A percentile compares a stretch with the other conserved stretches of the same genome.
Conservation (phyloP, 805 yeast genomes). For the Saturnispora dispora region DNA sequence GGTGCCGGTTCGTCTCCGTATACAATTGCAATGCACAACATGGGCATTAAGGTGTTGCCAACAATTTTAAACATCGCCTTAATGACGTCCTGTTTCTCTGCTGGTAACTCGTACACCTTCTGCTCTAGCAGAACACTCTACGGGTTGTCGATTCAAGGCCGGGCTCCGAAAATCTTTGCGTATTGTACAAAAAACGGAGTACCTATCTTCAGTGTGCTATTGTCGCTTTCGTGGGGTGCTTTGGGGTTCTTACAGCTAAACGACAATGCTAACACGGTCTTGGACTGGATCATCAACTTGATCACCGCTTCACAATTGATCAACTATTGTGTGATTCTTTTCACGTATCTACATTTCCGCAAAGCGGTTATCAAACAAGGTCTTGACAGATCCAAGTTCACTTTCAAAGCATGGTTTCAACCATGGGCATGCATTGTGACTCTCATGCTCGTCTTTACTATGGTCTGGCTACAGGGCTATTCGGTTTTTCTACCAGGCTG, state of each 20-base stretch:
- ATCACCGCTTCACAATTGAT: constrained; percentile 62
- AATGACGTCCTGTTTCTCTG: constrained; percentile 65
- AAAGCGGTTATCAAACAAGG: constrained; percentile 49
- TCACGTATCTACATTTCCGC: constrained; percentile 54
- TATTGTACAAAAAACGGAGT: constrained; percentile 61
- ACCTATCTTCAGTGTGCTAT: constrained; percentile 54
- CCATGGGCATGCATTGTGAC: constrained; percentile 22
- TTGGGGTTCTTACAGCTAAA: constrained; percentile 59
- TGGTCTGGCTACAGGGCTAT: constrained; percentile 41
- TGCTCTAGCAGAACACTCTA: constrained; percentile 60
- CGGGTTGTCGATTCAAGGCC: constrained; percentile 60
- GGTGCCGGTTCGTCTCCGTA: constrained; percentile 59
- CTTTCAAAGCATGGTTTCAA: constrained; percentile 40
- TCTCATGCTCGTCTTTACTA: constrained; percentile 17
- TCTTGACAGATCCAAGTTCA: constrained; percentile 34
- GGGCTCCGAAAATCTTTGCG: constrained; percentile 60
- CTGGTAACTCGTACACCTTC: constrained; percentile 73
- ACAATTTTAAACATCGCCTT: constrained; percentile 68
- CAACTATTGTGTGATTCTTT: constrained; percentile 48
- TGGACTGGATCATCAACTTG: constrained; percentile 64
- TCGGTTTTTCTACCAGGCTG: constrained; percentile 57
- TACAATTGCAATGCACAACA: constrained; percentile 66
- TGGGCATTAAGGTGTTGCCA: constrained; percentile 59
- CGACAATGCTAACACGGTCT: constrained; percentile 51
- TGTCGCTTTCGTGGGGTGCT: constrained; percentile 53